Base-by-base conservation (phyloP, 352 stramenopile species). In the Thalassiosira hispida region DNA sequence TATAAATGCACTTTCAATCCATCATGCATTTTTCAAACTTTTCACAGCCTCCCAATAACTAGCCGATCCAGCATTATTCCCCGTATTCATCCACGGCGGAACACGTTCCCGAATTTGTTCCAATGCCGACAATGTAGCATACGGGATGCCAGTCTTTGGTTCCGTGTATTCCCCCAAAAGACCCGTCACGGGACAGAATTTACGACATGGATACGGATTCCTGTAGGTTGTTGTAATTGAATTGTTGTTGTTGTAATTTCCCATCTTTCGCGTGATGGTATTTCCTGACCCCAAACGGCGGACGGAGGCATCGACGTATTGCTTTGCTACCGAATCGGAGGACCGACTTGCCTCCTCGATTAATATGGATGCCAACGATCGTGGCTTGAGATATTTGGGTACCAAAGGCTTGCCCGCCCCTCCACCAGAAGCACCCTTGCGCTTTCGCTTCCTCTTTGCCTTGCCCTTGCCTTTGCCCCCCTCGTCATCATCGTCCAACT, bases 101-200 rank as follows among this genome's bases (percentile, higher is more conserved):
- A 83, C 57, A 27, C 87, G 68, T 71, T 94, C 89, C 62, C 78
- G 53, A 56, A 93, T 89, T 72, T 92, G 87, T 68, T 93, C 89
- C 68, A 94, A 77, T 23, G 87, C 89, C 57, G 76, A 77, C 40
- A 92, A 68, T 44, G 80, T 88, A 4, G 87, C 81, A 78, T 90
- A 94, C 0, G 82, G 73, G 27, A 94, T 88, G 29, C 81, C 73
- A 40, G 42, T 91, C 64, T 93, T 92, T 4, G 89, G 89, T 46
- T 94, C 89, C 6, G 69, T 89, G 49, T 93, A 92, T 33, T 82
- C 81, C 0, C 80, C 85, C 59, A 85, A 62, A 22, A 92, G 62
- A 16, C 89, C 89, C 12, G 87, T 92, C 11, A 92, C 89, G 8
- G 85, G 81, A 77, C 89, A 94, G 67, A 87, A 92, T 68, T 92